Base-by-base conservation (phyloP, 306 rosid species). In the Cucurbita maxima region DNA sequence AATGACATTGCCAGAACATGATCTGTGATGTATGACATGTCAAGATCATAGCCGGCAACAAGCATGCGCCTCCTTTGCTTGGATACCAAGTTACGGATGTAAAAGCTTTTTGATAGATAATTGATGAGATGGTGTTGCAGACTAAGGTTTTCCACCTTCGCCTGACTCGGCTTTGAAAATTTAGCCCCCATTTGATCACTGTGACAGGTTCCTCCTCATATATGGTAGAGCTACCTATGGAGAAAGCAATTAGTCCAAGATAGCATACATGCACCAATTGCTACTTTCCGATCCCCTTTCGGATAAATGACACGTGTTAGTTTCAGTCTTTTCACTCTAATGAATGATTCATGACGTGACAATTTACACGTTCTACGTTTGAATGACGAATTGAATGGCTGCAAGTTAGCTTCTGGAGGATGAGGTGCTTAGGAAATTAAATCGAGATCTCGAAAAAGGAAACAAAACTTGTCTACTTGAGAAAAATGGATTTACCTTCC, bases 21-120 rank as follows among this genome's bases (percentile, higher is more conserved):
- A 67, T 94, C 99, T 7, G 96, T 86, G 72, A 91, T 94, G 78
- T 91, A 91, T 36, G 99, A 81, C 99, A 94, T 94, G 85, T 94
- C 99, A 74, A 94, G 97, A 86, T 94, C 99, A 84, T 82, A 94
- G n/a, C 99, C 99, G 40, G 83, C 92, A 57, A 91, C 88, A 19
- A 94, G 95, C 89, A 94, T 91, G 73, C 99, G 84, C 80, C 99
- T 76, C 52, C 99, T 80, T 77, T 94, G 84, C 88, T 87, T 91
- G 3, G 97, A 91, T 53, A 91, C 97, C 91, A 94, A 84, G 83
- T 90, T 89, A 25, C 95, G 95, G n/a, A 94, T 80, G 77, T 77
- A 86, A 54, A 87, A 81, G 59, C 80, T 90, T 79, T 84, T 83
- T 64, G 89, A 79, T 22, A 94, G 79, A 81, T 87, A 89, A 82